Conservation (phyloP, 1,139 yeast species). For the Yamadazyma mexicana region DNA sequence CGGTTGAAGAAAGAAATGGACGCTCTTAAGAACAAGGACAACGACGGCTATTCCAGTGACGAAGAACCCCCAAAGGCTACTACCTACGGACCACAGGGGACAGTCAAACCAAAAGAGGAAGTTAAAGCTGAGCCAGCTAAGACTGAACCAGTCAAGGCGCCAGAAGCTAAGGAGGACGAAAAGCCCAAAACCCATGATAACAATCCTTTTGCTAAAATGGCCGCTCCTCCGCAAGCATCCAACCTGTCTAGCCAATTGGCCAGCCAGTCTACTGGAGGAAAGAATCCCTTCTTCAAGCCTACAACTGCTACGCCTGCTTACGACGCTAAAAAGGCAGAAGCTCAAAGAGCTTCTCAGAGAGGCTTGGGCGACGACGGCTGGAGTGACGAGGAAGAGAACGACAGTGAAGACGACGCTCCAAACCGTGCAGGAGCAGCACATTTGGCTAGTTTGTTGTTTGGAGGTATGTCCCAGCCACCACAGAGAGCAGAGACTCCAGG, state of each 20-base stretch:
- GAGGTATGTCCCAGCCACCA: conserved; percentile 57
- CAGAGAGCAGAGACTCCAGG: conserved; percentile 18
- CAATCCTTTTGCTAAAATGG: conserved; percentile 38
- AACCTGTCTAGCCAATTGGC: conserved; percentile 7
- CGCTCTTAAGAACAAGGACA: conserved; percentile 40
- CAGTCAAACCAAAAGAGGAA: conserved; percentile 8
- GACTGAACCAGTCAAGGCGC: too few species aligned
- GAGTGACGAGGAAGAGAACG: conserved; percentile 62
- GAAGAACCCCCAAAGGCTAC: conserved; percentile 34
- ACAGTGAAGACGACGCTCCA: conserved; percentile 47
- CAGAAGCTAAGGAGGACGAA: conserved; percentile 18
- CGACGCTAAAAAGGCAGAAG: conserved; percentile 58
- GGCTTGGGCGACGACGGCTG: conserved; percentile 58
- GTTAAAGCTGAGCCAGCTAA: conserved; percentile 22
- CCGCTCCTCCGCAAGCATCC: conserved; percentile 7
- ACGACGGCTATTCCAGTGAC: conserved; percentile 28
- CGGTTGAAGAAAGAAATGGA: conserved; percentile 65
- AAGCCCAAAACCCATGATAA: conserved; percentile 25
- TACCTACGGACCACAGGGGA: conserved; percentile 26
- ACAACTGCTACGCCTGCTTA: conserved; percentile 29
- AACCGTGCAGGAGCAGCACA: conserved; percentile 60
- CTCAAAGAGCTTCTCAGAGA: conserved; percentile 65
- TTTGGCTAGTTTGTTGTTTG: conserved; percentile 61
- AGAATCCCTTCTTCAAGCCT: conserved; percentile 51
- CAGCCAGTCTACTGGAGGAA: conserved; percentile 12